Evolutionary conservation across 768 basidiomycete species (phyloP).

Genomic region (Lanmaoa rubissima): DNA sequence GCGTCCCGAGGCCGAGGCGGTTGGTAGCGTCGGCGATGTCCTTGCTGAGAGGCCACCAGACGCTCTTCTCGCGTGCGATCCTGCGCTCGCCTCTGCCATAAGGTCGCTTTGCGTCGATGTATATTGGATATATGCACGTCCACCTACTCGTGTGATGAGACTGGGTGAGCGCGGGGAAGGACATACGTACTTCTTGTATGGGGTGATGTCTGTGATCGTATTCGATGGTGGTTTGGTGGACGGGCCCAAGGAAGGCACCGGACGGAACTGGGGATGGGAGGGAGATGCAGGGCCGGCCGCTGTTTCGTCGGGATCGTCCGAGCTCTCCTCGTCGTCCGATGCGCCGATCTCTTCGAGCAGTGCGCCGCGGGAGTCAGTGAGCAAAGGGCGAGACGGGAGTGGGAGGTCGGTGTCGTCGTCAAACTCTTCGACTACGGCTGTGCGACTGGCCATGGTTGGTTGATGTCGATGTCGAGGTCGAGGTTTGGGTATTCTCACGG

Average conservation of each 20-base stretch:
- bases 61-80: conserved; percentile 69
- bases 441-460: conserved; percentile 63
- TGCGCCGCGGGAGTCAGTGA: conserved; percentile 67
- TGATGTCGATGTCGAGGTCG: conserved; percentile 5
- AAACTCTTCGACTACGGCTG: conserved; percentile 73
- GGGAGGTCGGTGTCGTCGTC: conserved; percentile 95
- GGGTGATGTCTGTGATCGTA: conserved; percentile 69
- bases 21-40: conserved; percentile 86
- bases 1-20: conserved; percentile 70
- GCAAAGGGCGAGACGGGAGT: conserved; percentile 63
- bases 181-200: conserved; percentile 72
- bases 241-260: conserved; percentile 12
- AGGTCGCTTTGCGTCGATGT: conserved; percentile 92
- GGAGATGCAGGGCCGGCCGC: conserved; percentile 59
- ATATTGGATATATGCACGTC: conserved; percentile 96
- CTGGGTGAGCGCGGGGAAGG: not conserved
- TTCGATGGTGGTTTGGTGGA: conserved; percentile 32
- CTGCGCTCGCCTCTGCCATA: conserved; percentile 82
- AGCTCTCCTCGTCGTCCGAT: conserved; percentile 50
- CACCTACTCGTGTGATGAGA: conserved; percentile 52
- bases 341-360: conserved; percentile 70
- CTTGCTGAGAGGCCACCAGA: conserved; percentile 96
- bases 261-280: conserved; percentile 30
- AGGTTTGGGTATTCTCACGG: conserved; percentile 27
- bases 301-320: conserved; percentile 30